A percentile compares a stretch with the other conserved stretches of the same genome.
Evolutionary conservation across 331 rosid species (phyloP).

Genomic region (Phaseolus coccineus): DNA sequence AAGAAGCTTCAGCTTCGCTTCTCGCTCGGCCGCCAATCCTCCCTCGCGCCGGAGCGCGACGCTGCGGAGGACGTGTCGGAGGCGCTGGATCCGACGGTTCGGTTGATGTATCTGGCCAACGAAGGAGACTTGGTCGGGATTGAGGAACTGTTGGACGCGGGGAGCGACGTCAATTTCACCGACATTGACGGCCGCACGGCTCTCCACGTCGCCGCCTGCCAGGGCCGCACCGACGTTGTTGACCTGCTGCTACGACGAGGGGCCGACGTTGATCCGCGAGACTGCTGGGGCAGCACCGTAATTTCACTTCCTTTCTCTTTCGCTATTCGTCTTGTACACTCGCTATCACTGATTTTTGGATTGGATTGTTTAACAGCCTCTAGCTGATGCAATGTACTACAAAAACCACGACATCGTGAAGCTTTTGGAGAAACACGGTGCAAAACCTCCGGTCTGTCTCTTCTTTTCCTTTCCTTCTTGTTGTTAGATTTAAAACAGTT

Average conservation of each 20-base stretch:
- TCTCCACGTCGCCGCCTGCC: conserved; percentile 89
- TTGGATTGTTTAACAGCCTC: conserved; percentile 63
- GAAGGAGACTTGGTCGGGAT: conserved; percentile 87
- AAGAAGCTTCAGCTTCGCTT: conserved; percentile 47
- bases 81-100: conserved; percentile 45
- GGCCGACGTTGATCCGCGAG: conserved; percentile 66
- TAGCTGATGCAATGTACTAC: conserved; percentile 86
- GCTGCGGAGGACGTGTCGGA: not conserved
- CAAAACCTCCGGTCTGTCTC: conserved; percentile 69
- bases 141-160: conserved; percentile 67
- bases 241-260: conserved; percentile 69
- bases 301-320: not conserved
- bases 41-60: conserved; percentile 47
- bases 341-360: conserved; percentile 15
- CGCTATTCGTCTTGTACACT: not conserved
- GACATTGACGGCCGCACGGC: conserved; percentile 92
- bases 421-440: conserved; percentile 87
- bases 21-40: conserved; percentile 55
- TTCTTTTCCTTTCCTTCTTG: not conserved
- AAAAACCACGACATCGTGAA: conserved; percentile 78
- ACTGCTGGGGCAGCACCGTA: conserved; percentile 97
- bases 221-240: conserved; percentile 75
- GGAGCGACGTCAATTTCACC: conserved; percentile 75
- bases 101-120: conserved; percentile 84
- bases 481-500: not conserved